A percentile compares a stretch with the other conserved stretches of the same genome.
phyloP scores from a whole-genome alignment of 129 eudicot genomes.

The Scalesia atractyloides region DNA sequence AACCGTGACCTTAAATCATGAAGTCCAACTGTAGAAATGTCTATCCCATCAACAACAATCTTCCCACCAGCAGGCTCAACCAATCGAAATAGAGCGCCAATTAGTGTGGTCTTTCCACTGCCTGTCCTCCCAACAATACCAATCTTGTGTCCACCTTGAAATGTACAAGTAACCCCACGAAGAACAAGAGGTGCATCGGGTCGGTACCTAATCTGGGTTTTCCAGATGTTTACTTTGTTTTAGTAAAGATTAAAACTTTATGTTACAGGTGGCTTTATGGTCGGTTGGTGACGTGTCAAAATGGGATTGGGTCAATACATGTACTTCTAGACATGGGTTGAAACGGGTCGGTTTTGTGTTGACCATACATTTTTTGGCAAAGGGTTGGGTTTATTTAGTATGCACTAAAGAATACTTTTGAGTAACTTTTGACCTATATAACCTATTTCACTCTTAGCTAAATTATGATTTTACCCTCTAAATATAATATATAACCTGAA shows the following conservation, averaged over 20 bases:
- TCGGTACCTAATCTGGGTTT: conserved; percentile 58
- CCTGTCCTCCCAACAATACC: conserved; percentile 80
- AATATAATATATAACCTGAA: not conserved
- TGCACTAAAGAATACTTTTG: not conserved
- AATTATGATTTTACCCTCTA: conserved; percentile 1
- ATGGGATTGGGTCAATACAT: not conserved
- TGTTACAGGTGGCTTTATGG: conserved; percentile 3
- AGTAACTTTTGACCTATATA: not conserved
- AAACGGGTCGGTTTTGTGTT: not conserved
- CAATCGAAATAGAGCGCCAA: conserved; percentile 62
- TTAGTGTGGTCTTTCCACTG: conserved; percentile 69
- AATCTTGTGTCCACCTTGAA: conserved; percentile 72
- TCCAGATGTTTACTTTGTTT: conserved; percentile 16
- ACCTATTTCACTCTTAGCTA: not conserved
- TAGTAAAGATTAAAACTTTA: conserved; percentile 6
- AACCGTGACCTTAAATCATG: conserved; percentile 66
- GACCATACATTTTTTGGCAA: not conserved
- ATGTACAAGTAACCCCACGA: conserved; percentile 49
- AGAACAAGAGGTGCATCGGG: conserved; percentile 63
- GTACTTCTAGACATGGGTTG: not conserved
- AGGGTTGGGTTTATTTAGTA: conserved; percentile 5
- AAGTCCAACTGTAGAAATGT: conserved; percentile 58
- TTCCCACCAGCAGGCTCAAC: conserved; percentile 66
- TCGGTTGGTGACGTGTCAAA: not conserved
- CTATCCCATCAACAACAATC: conserved; percentile 56